These are phyloP conservation scores for Asterella californica DNA, from an alignment of 225 moss, liverwort and hornwort genomes.

Conservation along the genomic window DNA sequence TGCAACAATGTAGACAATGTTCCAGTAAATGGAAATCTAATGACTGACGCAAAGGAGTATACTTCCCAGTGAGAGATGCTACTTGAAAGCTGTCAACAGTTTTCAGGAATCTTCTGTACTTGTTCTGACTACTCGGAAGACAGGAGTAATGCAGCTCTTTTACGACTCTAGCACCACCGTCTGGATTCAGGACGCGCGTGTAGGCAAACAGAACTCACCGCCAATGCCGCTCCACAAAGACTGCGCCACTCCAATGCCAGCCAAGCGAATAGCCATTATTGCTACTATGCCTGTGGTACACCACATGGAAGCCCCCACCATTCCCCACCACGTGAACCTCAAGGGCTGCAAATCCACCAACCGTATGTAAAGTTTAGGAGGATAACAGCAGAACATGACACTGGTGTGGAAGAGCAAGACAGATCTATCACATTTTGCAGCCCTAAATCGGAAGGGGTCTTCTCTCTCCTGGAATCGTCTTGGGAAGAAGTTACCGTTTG, in stretches of 20 bases:
- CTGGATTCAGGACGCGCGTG: background rate
- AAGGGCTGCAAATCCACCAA: slow-evolving; percentile 36
- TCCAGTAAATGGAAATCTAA: background rate
- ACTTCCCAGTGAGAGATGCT: background rate
- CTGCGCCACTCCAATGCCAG: slow-evolving; percentile 46
- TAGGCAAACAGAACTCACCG: slow-evolving; percentile 12
- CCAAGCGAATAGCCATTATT: slow-evolving; percentile 42
- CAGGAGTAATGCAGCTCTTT: background rate
- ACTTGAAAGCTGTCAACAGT: background rate
- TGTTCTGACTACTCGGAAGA: background rate
- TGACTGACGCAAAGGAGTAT: background rate
- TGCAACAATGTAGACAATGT: background rate
- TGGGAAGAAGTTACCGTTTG: background rate
- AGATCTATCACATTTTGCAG: background rate
- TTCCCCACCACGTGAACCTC: slow-evolving; percentile 53
- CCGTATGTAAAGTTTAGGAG: background rate
- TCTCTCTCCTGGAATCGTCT: no score
- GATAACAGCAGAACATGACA: background rate
- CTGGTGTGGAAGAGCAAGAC: background rate
- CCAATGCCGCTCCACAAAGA: slow-evolving; percentile 48
- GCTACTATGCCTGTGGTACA: slow-evolving; percentile 43
- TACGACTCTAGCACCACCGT: background rate
- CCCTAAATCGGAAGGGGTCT: background rate
- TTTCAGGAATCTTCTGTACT: background rate
- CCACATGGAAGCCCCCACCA: slow-evolving; percentile 47